A percentile compares a stretch with the other conserved stretches of the same genome.
Conservation (phyloP, 2,329 filamentous ascomycete genomes). For the Gremmenia infestans region DNA sequence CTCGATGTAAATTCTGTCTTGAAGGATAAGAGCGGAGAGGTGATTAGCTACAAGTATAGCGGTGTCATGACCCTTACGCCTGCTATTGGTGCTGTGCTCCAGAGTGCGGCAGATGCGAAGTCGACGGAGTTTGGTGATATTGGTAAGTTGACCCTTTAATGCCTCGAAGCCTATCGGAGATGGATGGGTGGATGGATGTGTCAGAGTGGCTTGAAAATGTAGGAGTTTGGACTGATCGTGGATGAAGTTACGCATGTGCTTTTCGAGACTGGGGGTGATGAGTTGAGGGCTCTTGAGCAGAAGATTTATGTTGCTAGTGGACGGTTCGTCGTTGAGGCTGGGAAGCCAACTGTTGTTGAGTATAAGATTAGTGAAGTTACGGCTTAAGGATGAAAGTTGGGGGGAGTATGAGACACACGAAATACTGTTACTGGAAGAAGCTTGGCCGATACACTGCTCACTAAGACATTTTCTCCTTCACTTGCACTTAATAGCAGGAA, state of each 20-base stretch:
- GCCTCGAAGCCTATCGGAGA: background rate
- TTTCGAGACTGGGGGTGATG: slow-evolving; percentile 36
- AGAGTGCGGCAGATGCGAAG: slow-evolving; percentile 33
- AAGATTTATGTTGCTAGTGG: slow-evolving; percentile 40
- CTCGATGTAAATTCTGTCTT: slow-evolving; percentile 37
- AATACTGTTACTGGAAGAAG: background rate
- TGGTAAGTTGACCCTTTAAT: slow-evolving; percentile 28
- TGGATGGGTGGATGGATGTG: background rate
- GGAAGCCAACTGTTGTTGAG: slow-evolving; percentile 35
- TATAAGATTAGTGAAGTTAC: slow-evolving; percentile 40
- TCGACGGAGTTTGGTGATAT: slow-evolving; percentile 37
- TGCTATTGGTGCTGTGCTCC: slow-evolving; percentile 33
- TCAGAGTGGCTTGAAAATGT: background rate
- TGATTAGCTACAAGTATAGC: slow-evolving; percentile 36
- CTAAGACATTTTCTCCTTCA: background rate
- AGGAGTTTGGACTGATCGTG: background rate
- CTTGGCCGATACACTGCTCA: background rate
- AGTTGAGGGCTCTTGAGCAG: slow-evolving; percentile 33
- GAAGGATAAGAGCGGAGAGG: slow-evolving; percentile 33
- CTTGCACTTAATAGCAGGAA: background rate
- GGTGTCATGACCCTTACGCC: slow-evolving; percentile 35
- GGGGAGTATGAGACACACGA: background rate
- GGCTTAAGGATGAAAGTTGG: background rate
- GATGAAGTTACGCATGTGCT: slow-evolving; percentile 33
- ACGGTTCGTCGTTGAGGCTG: slow-evolving; percentile 36